A percentile compares a stretch with the other conserved stretches of the same genome.
phyloP scores from a whole-genome alignment of 1,139 yeast species.

The Taphrina wiesneri region DNA sequence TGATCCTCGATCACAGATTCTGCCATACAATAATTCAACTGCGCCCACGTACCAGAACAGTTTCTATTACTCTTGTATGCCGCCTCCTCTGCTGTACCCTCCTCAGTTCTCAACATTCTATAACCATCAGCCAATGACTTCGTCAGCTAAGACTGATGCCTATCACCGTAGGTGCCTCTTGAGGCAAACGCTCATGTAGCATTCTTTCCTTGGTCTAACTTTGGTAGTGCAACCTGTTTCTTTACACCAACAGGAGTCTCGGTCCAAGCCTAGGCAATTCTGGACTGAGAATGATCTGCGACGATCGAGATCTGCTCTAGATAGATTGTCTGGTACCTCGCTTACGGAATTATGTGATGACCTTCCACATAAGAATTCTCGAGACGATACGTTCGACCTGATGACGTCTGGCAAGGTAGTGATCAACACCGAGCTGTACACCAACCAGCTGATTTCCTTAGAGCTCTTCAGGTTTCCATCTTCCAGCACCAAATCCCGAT shows the following conservation, averaged over 20 bases:
- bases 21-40: constrained; percentile 1
- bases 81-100: background rate
- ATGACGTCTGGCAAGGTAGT: background rate
- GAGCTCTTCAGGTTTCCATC: background rate
- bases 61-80: constrained; percentile 1
- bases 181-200: too few species aligned
- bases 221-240: background rate
- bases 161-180: background rate
- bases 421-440: background rate
- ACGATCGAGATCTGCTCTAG: background rate
- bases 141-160: background rate
- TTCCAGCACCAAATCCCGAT: background rate
- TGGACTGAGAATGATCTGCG: background rate
- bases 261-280: background rate
- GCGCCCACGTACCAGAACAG: background rate
- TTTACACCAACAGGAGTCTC: background rate
- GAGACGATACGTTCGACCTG: background rate
- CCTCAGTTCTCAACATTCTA: background rate
- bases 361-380: background rate
- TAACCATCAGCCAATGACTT: background rate
- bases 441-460: too few species aligned
- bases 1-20: background rate
- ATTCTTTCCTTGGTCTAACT: too few species aligned
- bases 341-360: background rate
- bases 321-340: background rate